Percentiles rank a stretch among this genome's conserved stretches.
Evolutionary conservation across 2,329 filamentous ascomycete species (phyloP).

Genomic region (Sporothrix brunneoviolacea): DNA sequence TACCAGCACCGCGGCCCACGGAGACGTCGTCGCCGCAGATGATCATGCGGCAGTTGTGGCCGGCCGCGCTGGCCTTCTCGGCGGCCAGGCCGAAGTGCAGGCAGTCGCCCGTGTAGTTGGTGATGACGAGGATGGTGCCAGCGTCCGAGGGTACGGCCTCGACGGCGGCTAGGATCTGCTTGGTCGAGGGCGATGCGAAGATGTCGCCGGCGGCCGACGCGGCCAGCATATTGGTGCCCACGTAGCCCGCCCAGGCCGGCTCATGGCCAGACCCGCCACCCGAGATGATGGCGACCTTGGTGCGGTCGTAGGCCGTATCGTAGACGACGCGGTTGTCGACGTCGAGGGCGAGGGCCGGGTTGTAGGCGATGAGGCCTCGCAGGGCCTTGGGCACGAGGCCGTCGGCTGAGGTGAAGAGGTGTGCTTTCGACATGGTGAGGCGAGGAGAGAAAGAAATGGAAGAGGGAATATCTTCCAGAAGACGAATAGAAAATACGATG

Average conservation of each 20-base stretch:
- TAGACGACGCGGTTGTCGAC: slow-evolving; percentile 46
- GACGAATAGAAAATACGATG: neutral
- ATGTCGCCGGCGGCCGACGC: slow-evolving; percentile 56
- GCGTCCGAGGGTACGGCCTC: slow-evolving; percentile 46
- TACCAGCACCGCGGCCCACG: slow-evolving; percentile 50
- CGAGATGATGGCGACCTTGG: slow-evolving; percentile 44
- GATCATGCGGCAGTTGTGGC: slow-evolving; percentile 49
- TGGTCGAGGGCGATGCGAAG: slow-evolving; percentile 57
- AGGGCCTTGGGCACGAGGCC: slow-evolving; percentile 48
- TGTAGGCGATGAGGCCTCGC: slow-evolving; percentile 46
- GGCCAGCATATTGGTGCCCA: slow-evolving; percentile 54
- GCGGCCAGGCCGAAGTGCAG: slow-evolving; percentile 55
- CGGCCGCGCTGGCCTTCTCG: slow-evolving; percentile 49
- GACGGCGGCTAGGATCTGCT: slow-evolving; percentile 55
- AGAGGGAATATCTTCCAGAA: neutral
- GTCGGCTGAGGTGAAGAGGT: slow-evolving; percentile 46
- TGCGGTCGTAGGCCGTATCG: slow-evolving; percentile 37
- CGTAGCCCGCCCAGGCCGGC: slow-evolving; percentile 58
- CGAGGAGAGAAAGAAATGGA: neutral
- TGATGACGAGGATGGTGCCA: slow-evolving; percentile 55
- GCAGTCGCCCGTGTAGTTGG: slow-evolving; percentile 60
- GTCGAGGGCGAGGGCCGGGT: slow-evolving; percentile 44
- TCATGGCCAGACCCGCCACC: slow-evolving; percentile 55
- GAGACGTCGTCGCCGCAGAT: slow-evolving; percentile 61
- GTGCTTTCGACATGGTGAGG: slow-evolving; percentile 42